Conservation (phyloP, 257 asterid species). For the Echites panduratus region DNA sequence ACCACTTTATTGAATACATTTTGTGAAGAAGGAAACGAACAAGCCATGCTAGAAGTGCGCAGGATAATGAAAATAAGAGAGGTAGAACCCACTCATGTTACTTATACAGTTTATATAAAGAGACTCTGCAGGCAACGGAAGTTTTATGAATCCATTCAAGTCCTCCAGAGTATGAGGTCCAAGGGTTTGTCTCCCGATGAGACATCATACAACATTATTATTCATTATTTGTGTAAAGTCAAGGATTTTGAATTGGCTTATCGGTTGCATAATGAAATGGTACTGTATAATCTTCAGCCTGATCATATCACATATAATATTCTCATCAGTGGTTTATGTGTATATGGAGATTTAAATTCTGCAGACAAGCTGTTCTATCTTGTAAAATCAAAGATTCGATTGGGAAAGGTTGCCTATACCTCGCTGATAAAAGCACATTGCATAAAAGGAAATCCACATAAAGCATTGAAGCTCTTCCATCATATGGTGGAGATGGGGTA, state of each 20-base stretch:
- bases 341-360: constrained; percentile 37
- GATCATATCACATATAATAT: constrained; percentile 49
- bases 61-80: constrained; percentile 48
- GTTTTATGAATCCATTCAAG: constrained; percentile 40
- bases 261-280: constrained; percentile 46
- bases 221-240: constrained; percentile 50
- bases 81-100: constrained; percentile 55
- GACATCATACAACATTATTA: constrained; percentile 49
- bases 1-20: constrained; percentile 67
- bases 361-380: constrained; percentile 54
- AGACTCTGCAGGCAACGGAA: constrained; percentile 45
- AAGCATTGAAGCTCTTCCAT: constrained; percentile 49
- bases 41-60: constrained; percentile 32
- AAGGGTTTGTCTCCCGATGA: constrained; percentile 57
- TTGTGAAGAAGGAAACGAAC: constrained; percentile 43
- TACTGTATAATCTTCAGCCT: constrained; percentile 39
- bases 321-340: constrained; percentile 62
- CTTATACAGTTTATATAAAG: constrained; percentile 69
- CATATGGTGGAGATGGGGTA: constrained; percentile 55
- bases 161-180: constrained; percentile 43
- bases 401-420: constrained; percentile 61
- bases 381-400: constrained; percentile 28
- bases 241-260: constrained; percentile 37
- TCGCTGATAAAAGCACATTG: constrained; percentile 72
- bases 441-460: constrained; percentile 56